Conservation (phyloP, 2,329 filamentous ascomycete genomes). For the Hypoxylon rubiginosum region DNA sequence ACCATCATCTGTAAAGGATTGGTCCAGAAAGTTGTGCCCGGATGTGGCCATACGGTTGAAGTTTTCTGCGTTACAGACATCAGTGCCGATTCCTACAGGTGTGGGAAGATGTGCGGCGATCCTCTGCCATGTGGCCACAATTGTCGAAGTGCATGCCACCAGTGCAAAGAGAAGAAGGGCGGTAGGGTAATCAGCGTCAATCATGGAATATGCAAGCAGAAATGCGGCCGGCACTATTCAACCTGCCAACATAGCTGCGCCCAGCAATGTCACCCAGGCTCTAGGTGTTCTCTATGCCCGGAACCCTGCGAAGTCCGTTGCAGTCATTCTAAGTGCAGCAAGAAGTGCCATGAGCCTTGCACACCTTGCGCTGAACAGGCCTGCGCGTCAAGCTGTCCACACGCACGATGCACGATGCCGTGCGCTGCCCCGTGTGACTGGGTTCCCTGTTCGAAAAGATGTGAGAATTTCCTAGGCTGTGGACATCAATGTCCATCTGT, state of each 20-base stretch:
- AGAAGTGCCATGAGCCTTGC: conserved; percentile 71
- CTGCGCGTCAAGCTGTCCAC: conserved; percentile 69
- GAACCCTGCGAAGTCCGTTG: conserved; percentile 68
- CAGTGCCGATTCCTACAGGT: conserved; percentile 57
- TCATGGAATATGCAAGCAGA: conserved; percentile 63
- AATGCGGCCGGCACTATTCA: conserved; percentile 64
- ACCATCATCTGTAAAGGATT: conserved; percentile 62
- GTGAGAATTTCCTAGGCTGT: conserved; percentile 65
- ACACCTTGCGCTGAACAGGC: conserved; percentile 68
- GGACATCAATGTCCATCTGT: conserved; percentile 72
- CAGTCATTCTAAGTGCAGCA: conserved; percentile 68
- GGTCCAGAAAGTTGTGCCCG: conserved; percentile 64
- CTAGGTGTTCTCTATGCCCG: conserved; percentile 62
- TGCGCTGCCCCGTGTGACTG: conserved; percentile 77
- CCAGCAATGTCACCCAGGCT: conserved; percentile 64
- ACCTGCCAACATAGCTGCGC: conserved; percentile 70
- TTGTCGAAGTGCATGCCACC: conserved; percentile 64
- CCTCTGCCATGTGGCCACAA: conserved; percentile 69
- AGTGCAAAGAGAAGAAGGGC: conserved; percentile 59
- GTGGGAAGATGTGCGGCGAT: conserved; percentile 61
- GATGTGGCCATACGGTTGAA: conserved; percentile 67
- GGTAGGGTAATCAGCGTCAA: conserved; percentile 49
- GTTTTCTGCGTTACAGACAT: conserved; percentile 67
- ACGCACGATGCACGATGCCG: conserved; percentile 60
- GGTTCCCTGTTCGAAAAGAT: conserved; percentile 74